Evolutionary conservation across 2,329 filamentous ascomycete species (phyloP), one percentile per base, ranked within the genome.

Genomic region (Fusarium tricinctum): DNA sequence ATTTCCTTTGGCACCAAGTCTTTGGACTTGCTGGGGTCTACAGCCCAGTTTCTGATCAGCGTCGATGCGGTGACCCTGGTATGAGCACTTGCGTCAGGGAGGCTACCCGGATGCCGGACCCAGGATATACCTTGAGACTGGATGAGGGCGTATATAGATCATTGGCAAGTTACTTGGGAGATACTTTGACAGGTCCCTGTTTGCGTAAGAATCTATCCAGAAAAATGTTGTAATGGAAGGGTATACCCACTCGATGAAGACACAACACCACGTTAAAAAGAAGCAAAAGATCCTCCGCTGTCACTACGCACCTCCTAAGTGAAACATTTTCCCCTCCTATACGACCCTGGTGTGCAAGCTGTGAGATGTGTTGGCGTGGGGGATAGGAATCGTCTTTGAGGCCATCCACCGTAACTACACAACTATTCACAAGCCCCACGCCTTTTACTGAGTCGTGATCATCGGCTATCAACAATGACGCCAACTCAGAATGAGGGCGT

Each of bases 21-120:
- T 22, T 53, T 38, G 30, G 19, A 49, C 30, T 45, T 43, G 28
- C 60, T 23, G 15, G 56, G 50, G 33, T 43, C 19, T 26, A 48
- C 44, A 43, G 45, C 50, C 53, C 38, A 44, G 62, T 40, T 35
- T 19, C 47, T 66, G 43, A 38, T 53, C 38, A 45, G 38, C 10
- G 30, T 42, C 44, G 38, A n/a, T 17, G 49, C 35, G 51, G 61
- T 42, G 38, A 14, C 17, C 49, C 56, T 35, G 51, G 60, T 23
- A 52, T 32, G 22, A 66, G 42, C 35, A 58, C 60, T 69, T 62
- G 65, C 65, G 61, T 46, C 44, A 55, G 47, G 51, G 51, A 55
- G 42, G 57, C 44, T 51, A 39, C 47, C 66, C 51, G 51, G 52
- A 39, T 45, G 61, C 23, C 48, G 47, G 38, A 20, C 30, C 56